Evolutionary conservation across 495 filamentous ascomycete species (phyloP).

Genomic region (Glarea lozoyensis): DNA sequence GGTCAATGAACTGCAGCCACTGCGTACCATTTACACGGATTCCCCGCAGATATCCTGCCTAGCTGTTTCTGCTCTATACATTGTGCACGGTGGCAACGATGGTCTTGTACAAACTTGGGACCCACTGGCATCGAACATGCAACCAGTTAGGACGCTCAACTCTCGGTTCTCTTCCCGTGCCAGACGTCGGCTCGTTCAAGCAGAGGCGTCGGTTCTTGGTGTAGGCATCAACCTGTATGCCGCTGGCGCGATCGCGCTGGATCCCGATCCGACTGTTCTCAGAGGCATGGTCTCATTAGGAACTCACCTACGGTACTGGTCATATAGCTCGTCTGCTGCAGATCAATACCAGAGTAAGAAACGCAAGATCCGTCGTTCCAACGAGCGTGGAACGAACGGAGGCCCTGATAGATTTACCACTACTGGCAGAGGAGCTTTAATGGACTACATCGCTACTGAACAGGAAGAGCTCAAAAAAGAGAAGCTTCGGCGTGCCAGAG

Average conservation of each 20-base stretch:
- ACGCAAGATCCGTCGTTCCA: slow-evolving; percentile 47
- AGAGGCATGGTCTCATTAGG: slow-evolving; percentile 88
- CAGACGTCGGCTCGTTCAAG: slow-evolving; percentile 62
- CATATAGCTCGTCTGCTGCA: slow-evolving; percentile 66
- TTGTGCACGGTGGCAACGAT: slow-evolving; percentile 91
- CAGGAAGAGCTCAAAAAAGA: slow-evolving; percentile 73
- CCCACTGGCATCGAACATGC: slow-evolving; percentile 69
- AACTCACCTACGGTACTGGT: slow-evolving; percentile 84
- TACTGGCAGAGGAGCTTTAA: slow-evolving; percentile 52
- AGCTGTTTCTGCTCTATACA: slow-evolving; percentile 76
- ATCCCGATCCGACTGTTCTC: slow-evolving; percentile 83
- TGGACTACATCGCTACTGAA: slow-evolving; percentile 78
- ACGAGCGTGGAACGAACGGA: slow-evolving; percentile 48
- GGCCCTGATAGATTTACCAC: slow-evolving; percentile 47
- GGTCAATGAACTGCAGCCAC: slow-evolving; percentile 44
- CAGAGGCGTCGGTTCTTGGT: slow-evolving; percentile 54
- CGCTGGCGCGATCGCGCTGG: slow-evolving; percentile 73
- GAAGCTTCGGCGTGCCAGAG: slow-evolving; percentile 41
- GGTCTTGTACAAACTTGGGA: slow-evolving; percentile 97
- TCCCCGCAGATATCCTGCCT: slow-evolving; percentile 81
- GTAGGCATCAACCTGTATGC: slow-evolving; percentile 73
- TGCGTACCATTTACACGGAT: slow-evolving; percentile 81
- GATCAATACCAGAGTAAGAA: slow-evolving; percentile 59
- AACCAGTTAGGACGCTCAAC: slow-evolving; percentile 81
- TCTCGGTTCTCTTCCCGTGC: slow-evolving; percentile 79